Conservation (phyloP, 2,329 filamentous ascomycete species). For the Alternaria brassicicola region DNA sequence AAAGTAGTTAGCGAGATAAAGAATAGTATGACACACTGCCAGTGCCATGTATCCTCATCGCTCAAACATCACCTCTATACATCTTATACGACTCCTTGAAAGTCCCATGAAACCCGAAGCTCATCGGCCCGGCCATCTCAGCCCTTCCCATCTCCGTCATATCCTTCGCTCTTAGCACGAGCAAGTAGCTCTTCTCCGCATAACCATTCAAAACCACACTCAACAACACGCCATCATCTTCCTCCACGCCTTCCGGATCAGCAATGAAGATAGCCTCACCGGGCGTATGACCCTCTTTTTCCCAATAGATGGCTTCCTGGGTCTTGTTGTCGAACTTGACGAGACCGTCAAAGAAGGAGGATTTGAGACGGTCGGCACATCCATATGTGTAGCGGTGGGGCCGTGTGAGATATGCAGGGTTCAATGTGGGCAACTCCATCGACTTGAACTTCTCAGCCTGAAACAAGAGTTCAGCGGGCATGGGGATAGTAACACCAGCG, state of each 20-base stretch:
- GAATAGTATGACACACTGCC: too few relatives aligned
- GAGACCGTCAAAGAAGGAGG: constrained; percentile 66
- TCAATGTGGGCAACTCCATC: constrained; percentile 69
- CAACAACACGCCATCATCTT: constrained; percentile 69
- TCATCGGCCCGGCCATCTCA: constrained; percentile 65
- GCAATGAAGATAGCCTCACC: constrained; percentile 73
- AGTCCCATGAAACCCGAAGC: constrained; percentile 69
- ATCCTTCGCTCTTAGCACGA: constrained; percentile 67
- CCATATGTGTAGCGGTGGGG: constrained; percentile 68
- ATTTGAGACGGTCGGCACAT: constrained; percentile 61
- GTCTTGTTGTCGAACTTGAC: constrained; percentile 69
- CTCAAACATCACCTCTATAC: constrained; percentile 25
- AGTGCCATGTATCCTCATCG: not conserved
- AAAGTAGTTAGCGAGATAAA: not conserved
- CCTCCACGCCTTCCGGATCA: constrained; percentile 55
- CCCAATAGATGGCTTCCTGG: constrained; percentile 62
- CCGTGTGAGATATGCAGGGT: constrained; percentile 60
- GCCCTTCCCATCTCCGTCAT: constrained; percentile 70
- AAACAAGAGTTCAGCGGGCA: constrained; percentile 19
- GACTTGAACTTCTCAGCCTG: constrained; percentile 53
- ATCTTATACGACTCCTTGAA: constrained; percentile 45
- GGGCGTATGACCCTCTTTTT: constrained; percentile 65
- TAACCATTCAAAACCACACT: constrained; percentile 68
- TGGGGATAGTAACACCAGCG: constrained; percentile 25
- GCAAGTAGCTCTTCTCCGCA: constrained; percentile 65